Conservation (phyloP, 2,329 filamentous ascomycete genomes). For the Ceratocystis colombiana region DNA sequence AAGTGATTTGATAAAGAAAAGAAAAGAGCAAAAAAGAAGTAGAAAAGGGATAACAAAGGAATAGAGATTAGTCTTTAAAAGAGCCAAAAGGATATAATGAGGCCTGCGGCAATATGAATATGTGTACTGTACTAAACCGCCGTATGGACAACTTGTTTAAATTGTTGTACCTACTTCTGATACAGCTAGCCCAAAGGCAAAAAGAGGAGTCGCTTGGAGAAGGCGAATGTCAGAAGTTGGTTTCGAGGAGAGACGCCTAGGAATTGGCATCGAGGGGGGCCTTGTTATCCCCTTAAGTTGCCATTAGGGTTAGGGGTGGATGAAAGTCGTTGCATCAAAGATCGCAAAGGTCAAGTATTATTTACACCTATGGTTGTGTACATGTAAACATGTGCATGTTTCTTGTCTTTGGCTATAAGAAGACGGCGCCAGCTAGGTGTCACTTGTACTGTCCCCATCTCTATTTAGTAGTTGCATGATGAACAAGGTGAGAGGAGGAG, state of each 20-base stretch:
- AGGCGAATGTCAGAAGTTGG: constrained; percentile 18
- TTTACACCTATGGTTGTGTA: background rate
- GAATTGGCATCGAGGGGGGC: background rate
- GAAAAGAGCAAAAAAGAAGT: constrained; percentile 6
- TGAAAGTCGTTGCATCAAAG: background rate
- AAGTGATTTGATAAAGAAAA: constrained; percentile 5
- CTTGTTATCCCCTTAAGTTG: background rate
- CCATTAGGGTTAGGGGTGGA: background rate
- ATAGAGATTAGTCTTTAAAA: background rate
- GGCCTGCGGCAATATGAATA: background rate
- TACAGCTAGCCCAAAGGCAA: constrained; percentile 11
- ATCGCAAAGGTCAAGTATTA: background rate
- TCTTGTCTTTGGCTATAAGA: background rate
- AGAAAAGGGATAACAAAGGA: background rate
- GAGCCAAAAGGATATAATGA: background rate
- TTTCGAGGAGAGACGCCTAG: constrained; percentile 19
- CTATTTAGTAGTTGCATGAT: background rate
- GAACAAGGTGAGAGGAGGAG: background rate
- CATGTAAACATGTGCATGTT: background rate
- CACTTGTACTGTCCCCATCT: background rate
- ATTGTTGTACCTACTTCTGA: constrained; percentile 2
- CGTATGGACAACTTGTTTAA: constrained; percentile 4
- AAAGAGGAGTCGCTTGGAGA: constrained; percentile 20
- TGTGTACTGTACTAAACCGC: constrained; percentile 5
- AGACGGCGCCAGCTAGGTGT: background rate